Conservation (phyloP, 768 basidiomycete species). For the Naematelia encephala region DNA sequence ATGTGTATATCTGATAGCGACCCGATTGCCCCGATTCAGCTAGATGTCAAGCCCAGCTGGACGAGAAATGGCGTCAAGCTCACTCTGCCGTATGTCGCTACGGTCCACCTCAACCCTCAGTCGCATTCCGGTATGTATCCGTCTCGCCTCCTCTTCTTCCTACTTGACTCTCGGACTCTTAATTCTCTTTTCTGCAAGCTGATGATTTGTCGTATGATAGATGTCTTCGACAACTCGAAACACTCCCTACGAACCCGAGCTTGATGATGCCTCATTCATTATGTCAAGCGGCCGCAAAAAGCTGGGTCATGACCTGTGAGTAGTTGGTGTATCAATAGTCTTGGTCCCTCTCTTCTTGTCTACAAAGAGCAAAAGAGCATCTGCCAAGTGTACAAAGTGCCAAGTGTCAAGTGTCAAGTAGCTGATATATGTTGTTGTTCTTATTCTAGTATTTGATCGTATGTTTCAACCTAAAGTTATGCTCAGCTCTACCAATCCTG, state of each 20-base stretch:
- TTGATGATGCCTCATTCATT: conserved; percentile 77
- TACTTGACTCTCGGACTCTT: too few species aligned
- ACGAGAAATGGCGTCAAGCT: conserved; percentile 90
- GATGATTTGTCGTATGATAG: too few species aligned
- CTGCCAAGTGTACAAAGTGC: too few species aligned
- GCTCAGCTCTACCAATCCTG: conserved; percentile 18
- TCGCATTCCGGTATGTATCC: conserved; percentile 35
- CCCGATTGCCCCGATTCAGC: conserved; percentile 75
- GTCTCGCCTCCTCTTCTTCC: too few species aligned
- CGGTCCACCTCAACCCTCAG: conserved; percentile 54
- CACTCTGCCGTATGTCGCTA: conserved; percentile 83
- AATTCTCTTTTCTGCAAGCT: too few species aligned
- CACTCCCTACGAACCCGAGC: conserved; percentile 73
- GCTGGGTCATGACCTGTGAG: conserved; percentile 79
- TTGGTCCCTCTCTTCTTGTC: too few species aligned
- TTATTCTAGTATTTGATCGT: conserved; percentile 44
- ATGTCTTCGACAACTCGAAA: conserved; percentile 80
- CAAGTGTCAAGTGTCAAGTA: not conserved
- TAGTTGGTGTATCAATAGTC: conserved; percentile 9
- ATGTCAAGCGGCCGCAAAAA: conserved; percentile 84
- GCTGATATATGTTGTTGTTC: conserved; percentile 2
- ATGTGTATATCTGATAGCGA: conserved; percentile 56
- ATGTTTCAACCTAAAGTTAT: conserved; percentile 42
- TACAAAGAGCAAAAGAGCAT: too few species aligned
- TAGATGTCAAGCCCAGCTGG: conserved; percentile 74